Evolutionary conservation across 129 eudicot species (phyloP).

Genomic region (Solidago caesia): DNA sequence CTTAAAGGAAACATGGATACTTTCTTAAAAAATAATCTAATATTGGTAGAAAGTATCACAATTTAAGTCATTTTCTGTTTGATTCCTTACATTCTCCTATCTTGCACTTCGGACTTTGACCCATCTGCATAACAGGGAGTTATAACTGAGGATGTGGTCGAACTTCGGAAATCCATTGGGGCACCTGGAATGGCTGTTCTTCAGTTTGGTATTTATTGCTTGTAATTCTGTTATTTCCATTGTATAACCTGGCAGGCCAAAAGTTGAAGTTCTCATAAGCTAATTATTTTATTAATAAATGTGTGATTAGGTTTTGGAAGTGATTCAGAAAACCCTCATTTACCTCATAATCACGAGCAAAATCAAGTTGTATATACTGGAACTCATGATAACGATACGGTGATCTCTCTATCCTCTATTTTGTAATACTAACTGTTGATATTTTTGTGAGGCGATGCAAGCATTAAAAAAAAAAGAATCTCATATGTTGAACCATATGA

Average conservation of each 20-base stretch:
- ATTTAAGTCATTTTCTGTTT: background rate
- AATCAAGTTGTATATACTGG: constrained; percentile 98
- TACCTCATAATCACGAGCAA: constrained; percentile 89
- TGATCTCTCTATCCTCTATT: constrained; percentile 22
- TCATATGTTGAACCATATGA: background rate
- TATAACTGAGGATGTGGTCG: constrained; percentile 94
- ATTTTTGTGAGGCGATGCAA: background rate
- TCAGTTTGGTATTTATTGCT: constrained; percentile 73
- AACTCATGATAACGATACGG: constrained; percentile 99
- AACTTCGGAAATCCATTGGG: constrained; percentile 80
- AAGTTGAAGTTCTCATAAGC: background rate
- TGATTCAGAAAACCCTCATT: constrained; percentile 92
- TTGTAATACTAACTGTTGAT: background rate
- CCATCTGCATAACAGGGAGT: constrained; percentile 62
- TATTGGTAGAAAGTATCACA: background rate
- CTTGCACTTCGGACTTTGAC: background rate
- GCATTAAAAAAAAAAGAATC: background rate
- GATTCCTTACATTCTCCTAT: background rate
- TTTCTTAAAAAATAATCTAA: constrained; percentile 3
- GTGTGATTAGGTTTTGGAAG: constrained; percentile 77
- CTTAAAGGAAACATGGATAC: constrained; percentile 9
- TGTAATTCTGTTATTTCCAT: constrained; percentile 10
- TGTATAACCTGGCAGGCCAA: constrained; percentile 5
- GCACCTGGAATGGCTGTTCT: constrained; percentile 99
- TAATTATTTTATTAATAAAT: background rate